Evolutionary conservation across 2,329 filamentous ascomycete species (phyloP), one percentile per base, ranked within the genome.

Genomic region (Calonectria leucothoes): DNA sequence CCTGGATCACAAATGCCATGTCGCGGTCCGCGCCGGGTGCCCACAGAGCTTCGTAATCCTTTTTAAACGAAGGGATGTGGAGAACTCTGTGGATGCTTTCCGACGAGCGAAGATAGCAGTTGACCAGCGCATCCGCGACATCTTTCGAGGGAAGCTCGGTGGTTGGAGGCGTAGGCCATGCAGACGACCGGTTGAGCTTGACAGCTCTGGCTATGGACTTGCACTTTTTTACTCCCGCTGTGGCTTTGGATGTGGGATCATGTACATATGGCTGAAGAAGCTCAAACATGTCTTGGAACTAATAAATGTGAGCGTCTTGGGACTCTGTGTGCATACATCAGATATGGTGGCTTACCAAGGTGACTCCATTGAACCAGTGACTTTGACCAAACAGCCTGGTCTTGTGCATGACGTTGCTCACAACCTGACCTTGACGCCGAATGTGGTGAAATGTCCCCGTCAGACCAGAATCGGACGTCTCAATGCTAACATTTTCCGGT

Each of bases 371-470:
- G n/a, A 90, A 85, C 87, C 89, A 91, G 76, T 91, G 89, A 35
- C 88, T 91, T 77, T 87, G 87, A 0, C 90, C 91, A 76, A 91
- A 90, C 1, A 91, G 78, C 0, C 90, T 85, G 0, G 87, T 88
- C 77, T 92, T 93, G 74, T 91, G 88, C 25, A 86, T 84, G 11
- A 90, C 81, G n/a, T 85, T 85, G 10, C 86, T 45, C 42, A 45
- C 20, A 20, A 45, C 42, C 6, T 23, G 0, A 29, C 76, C 81
- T 33, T 89, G 85, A 65, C 81, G 81, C 15, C 86, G 84, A 31
- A 88, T 71, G 69, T 88, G 83, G 70, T 88, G 83, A 59, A 89
- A 86, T 0, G 83, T 85, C 1, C 87, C 88, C 1, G 82, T 84
- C 1, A 89, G 52, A 17, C 80, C 76, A 2, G 86, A 85, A 1